These are phyloP conservation scores for Houttuynia cordata DNA, from an alignment of 164 flowering plant genomes.

Conservation along the genomic window DNA sequence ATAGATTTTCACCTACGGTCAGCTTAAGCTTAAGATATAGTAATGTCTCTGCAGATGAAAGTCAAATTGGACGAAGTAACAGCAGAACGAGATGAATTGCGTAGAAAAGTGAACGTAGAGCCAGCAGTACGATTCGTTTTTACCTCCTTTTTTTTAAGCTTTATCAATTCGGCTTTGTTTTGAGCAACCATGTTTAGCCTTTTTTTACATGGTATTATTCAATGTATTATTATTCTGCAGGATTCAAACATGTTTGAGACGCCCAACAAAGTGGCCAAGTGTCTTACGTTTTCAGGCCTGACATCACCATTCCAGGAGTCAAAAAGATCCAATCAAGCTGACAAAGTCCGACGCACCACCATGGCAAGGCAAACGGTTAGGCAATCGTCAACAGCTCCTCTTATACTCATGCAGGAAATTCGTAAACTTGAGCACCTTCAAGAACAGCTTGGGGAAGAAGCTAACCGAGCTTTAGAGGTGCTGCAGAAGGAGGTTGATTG, in stretches of 20 bases:
- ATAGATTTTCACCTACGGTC: conserved; percentile 41
- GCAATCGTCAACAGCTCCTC: conserved; percentile 89
- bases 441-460: conserved; percentile 96
- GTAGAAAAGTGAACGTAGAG: conserved; percentile 42
- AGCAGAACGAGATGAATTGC: conserved; percentile 77
- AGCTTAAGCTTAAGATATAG: conserved; percentile 78
- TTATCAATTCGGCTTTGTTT: neutral
- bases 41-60: conserved; percentile 64
- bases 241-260: conserved; percentile 30
- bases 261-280: conserved; percentile 48
- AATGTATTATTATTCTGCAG: conserved; percentile 19
- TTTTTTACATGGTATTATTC: conserved; percentile 7
- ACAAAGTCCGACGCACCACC: conserved; percentile 38
- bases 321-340: conserved; percentile 28
- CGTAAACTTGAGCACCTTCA: conserved; percentile 94
- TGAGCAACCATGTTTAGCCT: neutral
- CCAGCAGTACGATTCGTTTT: conserved; percentile 19
- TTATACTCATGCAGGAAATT: conserved; percentile 87
- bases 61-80: conserved; percentile 79
- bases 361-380: conserved; percentile 65
- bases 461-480: conserved; percentile 85
- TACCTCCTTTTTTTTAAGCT: conserved; percentile 4
- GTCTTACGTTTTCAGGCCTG: conserved; percentile 66
- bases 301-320: conserved; percentile 28
- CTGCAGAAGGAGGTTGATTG: conserved; percentile 95